Conservation (phyloP, 2,329 filamentous ascomycete genomes). For the Aspergillus hortae region DNA sequence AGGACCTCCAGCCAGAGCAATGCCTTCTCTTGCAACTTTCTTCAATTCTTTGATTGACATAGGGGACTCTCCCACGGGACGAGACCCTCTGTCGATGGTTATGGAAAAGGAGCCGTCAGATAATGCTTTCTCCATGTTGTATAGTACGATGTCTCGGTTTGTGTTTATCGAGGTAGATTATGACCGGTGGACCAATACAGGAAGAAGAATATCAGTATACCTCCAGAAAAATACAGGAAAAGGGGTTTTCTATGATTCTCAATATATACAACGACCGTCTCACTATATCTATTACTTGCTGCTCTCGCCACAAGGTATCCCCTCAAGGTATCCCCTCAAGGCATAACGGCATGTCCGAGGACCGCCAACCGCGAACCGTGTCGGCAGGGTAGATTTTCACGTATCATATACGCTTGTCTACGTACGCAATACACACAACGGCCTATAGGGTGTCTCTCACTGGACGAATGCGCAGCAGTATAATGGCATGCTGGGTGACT, state of each 20-base stretch:
- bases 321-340: neutral
- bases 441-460: neutral
- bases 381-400: neutral
- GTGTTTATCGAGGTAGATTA: too few species aligned
- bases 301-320: neutral
- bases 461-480: neutral
- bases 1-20: constrained; percentile 4
- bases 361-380: constrained; percentile 3
- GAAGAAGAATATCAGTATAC: neutral
- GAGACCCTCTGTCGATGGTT: neutral
- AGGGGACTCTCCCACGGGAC: neutral
- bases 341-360: neutral
- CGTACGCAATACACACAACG: too few species aligned
- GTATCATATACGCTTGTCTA: too few species aligned
- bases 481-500: neutral
- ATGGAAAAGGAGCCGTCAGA: neutral
- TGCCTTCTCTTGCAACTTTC: constrained; percentile 3
- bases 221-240: neutral
- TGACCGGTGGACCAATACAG: neutral
- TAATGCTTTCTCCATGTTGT: neutral
- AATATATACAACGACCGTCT: neutral
- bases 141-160: neutral
- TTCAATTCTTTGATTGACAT: neutral
- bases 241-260: neutral
- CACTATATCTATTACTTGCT: neutral